phyloP scores from a whole-genome alignment of 2,329 filamentous ascomycete species.

The Sporothrix phasma region DNA sequence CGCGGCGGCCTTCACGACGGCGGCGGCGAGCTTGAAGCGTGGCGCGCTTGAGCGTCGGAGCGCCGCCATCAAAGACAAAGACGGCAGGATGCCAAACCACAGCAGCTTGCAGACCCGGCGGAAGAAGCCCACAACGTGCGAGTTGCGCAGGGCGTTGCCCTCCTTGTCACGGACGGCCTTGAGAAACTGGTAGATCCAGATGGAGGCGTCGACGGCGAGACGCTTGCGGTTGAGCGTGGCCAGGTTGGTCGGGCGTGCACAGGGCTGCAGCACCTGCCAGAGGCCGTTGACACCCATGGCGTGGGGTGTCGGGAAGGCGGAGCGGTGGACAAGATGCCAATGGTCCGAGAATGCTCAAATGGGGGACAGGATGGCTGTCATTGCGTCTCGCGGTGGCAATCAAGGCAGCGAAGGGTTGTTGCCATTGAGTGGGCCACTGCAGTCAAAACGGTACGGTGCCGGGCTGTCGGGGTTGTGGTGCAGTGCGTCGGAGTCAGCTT shows the following conservation, averaged over 20 bases:
- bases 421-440: background rate
- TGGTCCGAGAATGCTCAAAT: background rate
- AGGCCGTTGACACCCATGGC: constrained; percentile 97
- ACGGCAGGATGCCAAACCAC: constrained; percentile 91
- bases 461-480: no score
- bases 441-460: background rate
- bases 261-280: constrained; percentile 93
- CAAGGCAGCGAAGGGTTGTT: background rate
- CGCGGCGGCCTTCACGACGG: constrained; percentile 74
- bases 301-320: background rate
- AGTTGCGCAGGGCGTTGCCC: constrained; percentile 90
- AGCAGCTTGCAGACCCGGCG: constrained; percentile 94
- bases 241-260: constrained; percentile 89
- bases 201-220: constrained; percentile 92
- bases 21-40: constrained; percentile 73
- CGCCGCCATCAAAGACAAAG: constrained; percentile 96
- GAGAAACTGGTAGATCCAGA: constrained; percentile 99
- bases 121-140: constrained; percentile 95
- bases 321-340: background rate
- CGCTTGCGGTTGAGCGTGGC: constrained; percentile 94
- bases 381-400: background rate
- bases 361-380: background rate
- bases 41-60: constrained; percentile 79
- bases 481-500: no score
- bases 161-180: constrained; percentile 98